These are phyloP conservation scores for Penicillium herquei DNA, from an alignment of 495 filamentous ascomycete genomes.

Conservation along the genomic window DNA sequence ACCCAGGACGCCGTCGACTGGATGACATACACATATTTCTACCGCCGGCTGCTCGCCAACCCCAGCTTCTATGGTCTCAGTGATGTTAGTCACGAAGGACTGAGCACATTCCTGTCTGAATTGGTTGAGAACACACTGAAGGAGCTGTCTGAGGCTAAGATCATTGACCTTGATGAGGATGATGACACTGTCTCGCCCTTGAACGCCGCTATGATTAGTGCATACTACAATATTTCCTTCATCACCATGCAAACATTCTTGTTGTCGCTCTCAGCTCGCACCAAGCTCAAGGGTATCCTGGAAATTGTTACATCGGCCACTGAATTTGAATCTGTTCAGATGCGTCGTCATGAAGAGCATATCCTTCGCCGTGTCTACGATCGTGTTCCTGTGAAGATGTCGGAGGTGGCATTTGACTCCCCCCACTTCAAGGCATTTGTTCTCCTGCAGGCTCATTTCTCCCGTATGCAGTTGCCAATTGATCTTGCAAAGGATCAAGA, in stretches of 20 bases:
- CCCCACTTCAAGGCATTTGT: conserved; percentile 99
- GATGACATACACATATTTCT: conserved; percentile 98
- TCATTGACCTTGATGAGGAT: conserved; percentile 95
- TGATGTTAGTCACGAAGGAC: conserved; percentile 85
- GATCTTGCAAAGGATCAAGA: conserved; percentile 98
- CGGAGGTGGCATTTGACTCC: conserved; percentile 78
- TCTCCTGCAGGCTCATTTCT: conserved; percentile 95
- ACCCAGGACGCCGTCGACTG: conserved; percentile 98
- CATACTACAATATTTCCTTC: conserved; percentile 99
- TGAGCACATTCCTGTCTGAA: conserved; percentile 93
- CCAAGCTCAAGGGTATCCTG: conserved; percentile 92
- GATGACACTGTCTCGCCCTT: conserved; percentile 87
- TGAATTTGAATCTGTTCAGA: conserved; percentile 94
- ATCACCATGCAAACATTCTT: conserved; percentile 99
- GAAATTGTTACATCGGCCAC: conserved; percentile 97
- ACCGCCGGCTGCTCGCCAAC: conserved; percentile 93
- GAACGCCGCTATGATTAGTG: conserved; percentile 95
- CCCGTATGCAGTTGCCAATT: conserved; percentile 89
- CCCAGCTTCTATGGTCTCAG: conserved; percentile 93
- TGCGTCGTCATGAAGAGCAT: conserved; percentile 87
- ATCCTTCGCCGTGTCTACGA: conserved; percentile 92
- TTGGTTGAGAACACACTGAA: conserved; percentile 90
- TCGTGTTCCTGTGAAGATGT: conserved; percentile 91
- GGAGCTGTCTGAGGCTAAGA: conserved; percentile 89
- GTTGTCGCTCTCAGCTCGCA: conserved; percentile 84